phyloP scores from a whole-genome alignment of 2,329 filamentous ascomycete species.

The Colletotrichum tropicale region DNA sequence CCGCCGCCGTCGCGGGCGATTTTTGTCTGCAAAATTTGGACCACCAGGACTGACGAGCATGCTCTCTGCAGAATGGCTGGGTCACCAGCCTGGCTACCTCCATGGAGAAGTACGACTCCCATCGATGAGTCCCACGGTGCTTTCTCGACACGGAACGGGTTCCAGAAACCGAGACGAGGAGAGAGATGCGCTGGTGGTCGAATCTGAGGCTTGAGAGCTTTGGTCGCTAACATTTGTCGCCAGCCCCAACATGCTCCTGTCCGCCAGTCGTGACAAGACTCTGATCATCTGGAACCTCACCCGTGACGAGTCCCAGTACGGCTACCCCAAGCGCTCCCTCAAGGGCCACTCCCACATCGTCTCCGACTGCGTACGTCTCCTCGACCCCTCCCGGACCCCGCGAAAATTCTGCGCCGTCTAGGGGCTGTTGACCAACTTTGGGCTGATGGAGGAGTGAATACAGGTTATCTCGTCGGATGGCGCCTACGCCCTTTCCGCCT shows the following conservation, averaged over 20 bases:
- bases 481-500: slow-evolving; percentile 97
- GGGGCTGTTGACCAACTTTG: slow-evolving; percentile 11
- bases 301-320: slow-evolving; percentile 97
- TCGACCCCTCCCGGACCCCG: slow-evolving; percentile 2
- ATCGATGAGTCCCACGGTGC: slow-evolving; percentile 9
- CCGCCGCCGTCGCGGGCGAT: not conserved
- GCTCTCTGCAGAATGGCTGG: slow-evolving; percentile 78
- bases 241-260: slow-evolving; percentile 99
- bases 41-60: slow-evolving; percentile 20
- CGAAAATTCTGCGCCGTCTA: not conserved
- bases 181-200: slow-evolving; percentile 16
- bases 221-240: slow-evolving; percentile 30
- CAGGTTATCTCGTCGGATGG: slow-evolving; percentile 99
- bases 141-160: not conserved
- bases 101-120: slow-evolving; percentile 85
- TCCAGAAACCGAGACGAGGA: slow-evolving; percentile 14
- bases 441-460: slow-evolving; percentile 40
- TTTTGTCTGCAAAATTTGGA: not conserved
- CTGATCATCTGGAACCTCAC: slow-evolving; percentile 99
- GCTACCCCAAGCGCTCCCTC: slow-evolving; percentile 98
- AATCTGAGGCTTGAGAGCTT: slow-evolving; percentile 7
- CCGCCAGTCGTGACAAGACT: slow-evolving; percentile 95
- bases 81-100: slow-evolving; percentile 98
- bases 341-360: slow-evolving; percentile 99
- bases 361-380: slow-evolving; percentile 93